Conservation (phyloP, 2,329 filamentous ascomycete species). For the Simplicillium sp. region DNA sequence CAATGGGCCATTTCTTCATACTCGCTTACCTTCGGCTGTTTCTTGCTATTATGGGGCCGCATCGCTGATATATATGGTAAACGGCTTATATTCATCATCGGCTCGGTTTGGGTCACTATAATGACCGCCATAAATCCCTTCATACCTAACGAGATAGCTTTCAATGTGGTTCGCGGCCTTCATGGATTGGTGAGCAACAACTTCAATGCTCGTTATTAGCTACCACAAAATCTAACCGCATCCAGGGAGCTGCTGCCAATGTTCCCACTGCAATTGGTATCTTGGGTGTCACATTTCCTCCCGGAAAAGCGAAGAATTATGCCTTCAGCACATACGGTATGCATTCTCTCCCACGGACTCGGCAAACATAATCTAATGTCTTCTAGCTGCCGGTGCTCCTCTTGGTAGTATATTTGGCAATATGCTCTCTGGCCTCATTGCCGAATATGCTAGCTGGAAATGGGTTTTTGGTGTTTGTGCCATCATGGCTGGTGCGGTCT, state of each 20-base stretch:
- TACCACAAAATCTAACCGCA: not conserved
- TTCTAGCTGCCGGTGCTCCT: slow-evolving; percentile 51
- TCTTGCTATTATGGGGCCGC: slow-evolving; percentile 57
- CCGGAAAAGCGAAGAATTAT: slow-evolving; percentile 61
- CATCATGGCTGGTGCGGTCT: slow-evolving; percentile 47
- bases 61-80: slow-evolving; percentile 60
- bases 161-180: slow-evolving; percentile 56
- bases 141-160: slow-evolving; percentile 55
- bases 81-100: slow-evolving; percentile 53
- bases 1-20: slow-evolving; percentile 63
- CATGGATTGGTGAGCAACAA: slow-evolving; percentile 42
- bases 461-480: slow-evolving; percentile 59
- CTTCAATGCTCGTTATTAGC: not conserved
- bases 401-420: slow-evolving; percentile 58
- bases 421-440: slow-evolving; percentile 52
- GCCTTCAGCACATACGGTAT: slow-evolving; percentile 55
- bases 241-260: slow-evolving; percentile 54
- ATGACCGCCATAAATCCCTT: slow-evolving; percentile 54
- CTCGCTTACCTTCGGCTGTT: slow-evolving; percentile 56
- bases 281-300: slow-evolving; percentile 56
- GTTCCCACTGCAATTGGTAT: slow-evolving; percentile 65
- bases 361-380: not conserved
- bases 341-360: slow-evolving; percentile 5
- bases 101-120: slow-evolving; percentile 52
- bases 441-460: slow-evolving; percentile 53